These are phyloP conservation scores for Paramyrothecium roridum DNA, from an alignment of 2,329 filamentous ascomycete genomes.

Conservation along the genomic window DNA sequence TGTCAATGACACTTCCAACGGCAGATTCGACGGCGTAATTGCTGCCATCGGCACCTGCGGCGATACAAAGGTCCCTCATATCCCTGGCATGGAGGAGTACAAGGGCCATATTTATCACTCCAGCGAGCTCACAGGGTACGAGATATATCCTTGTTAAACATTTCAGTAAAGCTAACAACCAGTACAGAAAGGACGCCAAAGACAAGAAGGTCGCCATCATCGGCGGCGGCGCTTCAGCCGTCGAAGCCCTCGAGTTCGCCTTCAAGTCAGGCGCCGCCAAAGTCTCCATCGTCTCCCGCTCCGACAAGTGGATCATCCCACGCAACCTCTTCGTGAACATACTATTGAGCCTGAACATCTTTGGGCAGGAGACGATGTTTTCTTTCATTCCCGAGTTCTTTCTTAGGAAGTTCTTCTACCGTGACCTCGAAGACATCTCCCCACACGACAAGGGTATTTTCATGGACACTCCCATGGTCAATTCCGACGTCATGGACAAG, in stretches of 20 bases:
- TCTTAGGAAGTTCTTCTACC: slow-evolving; percentile 76
- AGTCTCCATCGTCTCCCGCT: slow-evolving; percentile 70
- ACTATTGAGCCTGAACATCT: slow-evolving; percentile 73
- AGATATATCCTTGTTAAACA: neutral
- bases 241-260: slow-evolving; percentile 81
- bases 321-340: slow-evolving; percentile 72
- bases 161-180: slow-evolving; percentile 14
- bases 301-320: slow-evolving; percentile 86
- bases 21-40: slow-evolving; percentile 75
- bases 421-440: slow-evolving; percentile 71
- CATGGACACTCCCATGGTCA: slow-evolving; percentile 83
- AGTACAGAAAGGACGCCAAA: slow-evolving; percentile 58
- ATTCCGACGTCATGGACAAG: slow-evolving; percentile 74
- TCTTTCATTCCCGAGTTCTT: slow-evolving; percentile 77
- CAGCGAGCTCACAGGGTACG: slow-evolving; percentile 63
- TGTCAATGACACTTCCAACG: slow-evolving; percentile 68
- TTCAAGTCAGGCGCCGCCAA: slow-evolving; percentile 62
- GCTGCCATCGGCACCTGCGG: slow-evolving; percentile 79
- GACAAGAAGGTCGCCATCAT: slow-evolving; percentile 75
- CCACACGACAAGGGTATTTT: slow-evolving; percentile 72
- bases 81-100: slow-evolving; percentile 70
- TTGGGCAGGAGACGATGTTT: slow-evolving; percentile 71
- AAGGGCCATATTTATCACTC: slow-evolving; percentile 73
- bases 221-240: slow-evolving; percentile 75
- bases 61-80: slow-evolving; percentile 67